Conservation (phyloP, 495 filamentous ascomycete species). For the Penicillium lagena region DNA sequence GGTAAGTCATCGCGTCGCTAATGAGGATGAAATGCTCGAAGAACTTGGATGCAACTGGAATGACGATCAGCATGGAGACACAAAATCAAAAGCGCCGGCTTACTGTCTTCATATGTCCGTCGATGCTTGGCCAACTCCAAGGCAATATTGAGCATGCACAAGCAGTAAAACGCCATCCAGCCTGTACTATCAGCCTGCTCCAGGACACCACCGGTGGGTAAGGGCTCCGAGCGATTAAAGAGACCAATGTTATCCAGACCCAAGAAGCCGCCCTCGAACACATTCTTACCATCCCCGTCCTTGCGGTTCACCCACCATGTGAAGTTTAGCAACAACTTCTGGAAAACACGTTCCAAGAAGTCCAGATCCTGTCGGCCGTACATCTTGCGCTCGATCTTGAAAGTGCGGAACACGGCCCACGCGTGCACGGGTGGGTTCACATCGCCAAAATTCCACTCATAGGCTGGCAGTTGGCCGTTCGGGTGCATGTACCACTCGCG, state of each 20-base stretch:
- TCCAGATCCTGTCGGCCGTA: conserved; percentile 92
- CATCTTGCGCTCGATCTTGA: conserved; percentile 97
- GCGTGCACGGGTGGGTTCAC: conserved; percentile 96
- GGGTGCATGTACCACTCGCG: conserved; percentile 99
- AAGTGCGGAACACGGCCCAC: conserved; percentile 89
- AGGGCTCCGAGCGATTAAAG: conserved; percentile 95
- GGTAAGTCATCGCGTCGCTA: conserved; percentile 94
- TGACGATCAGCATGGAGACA: conserved; percentile 5
- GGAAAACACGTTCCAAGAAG: conserved; percentile 93
- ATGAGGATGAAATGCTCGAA: conserved; percentile 98
- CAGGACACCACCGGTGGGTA: conserved; percentile 86
- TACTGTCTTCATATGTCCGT: conserved; percentile 89
- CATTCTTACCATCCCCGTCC: conserved; percentile 86
- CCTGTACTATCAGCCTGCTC: conserved; percentile 97
- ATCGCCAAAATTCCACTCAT: conserved; percentile 98
- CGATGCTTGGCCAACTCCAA: conserved; percentile 92
- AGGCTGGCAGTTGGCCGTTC: conserved; percentile 85
- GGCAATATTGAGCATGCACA: conserved; percentile 94
- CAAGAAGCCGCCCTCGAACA: conserved; percentile 96
- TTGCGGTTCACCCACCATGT: conserved; percentile 99
- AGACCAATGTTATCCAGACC: conserved; percentile 94
- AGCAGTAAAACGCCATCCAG: conserved; percentile 97
- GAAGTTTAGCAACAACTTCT: conserved; percentile 92
- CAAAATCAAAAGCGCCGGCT: conserved; percentile 1
- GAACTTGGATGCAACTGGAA: conserved; percentile 81